Evolutionary conservation across 2,329 filamentous ascomycete genomes (phyloP), one percentile per base, ranked within the genome.

Genomic region (Westerdykella aurantiaca): DNA sequence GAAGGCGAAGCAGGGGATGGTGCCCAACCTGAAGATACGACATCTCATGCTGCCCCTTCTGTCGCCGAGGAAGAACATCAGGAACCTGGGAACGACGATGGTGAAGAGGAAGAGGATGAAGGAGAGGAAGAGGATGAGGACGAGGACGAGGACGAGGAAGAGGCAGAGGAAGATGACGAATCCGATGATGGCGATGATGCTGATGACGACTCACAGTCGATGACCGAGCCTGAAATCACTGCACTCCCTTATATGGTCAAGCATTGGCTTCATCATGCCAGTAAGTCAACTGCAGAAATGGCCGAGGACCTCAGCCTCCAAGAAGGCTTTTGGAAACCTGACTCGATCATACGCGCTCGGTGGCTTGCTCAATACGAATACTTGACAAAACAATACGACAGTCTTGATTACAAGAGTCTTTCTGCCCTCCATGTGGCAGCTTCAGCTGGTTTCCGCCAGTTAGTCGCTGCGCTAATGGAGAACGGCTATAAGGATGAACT

Each of bases 211-310:
- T 17, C 14, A 11, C 18, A 33, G 14, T 18, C 11, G 4, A 5
- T 9, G 18, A 13, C 14, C 6, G 34, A 46, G 18, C 34, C 23
- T 13, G 44, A 46, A 39, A 21, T 21, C 21, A 14, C 12, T 18
- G 44, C 39, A 14, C 22, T 37, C 5, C 39, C 39, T 3, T 46
- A 46, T 18, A 46, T 42, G 39, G 44, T 42, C n/a, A 42, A 46
- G 18, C 39, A 46, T 22, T 46, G 39, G 39, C 22, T 46, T 4
- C 44, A 42, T 31, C 44, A 46, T 35, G 44, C 44, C 18, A 42
- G 39, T 34, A 42, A 46, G 39, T 39, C 37, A 5, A 44, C 42
- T 4, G 13, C 29, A 6, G 42, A 44, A 10, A 34, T 44, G 31
- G 42, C 42, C 11, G 42, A 44, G 23, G 38, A 40, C n/a, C 25